Base-by-base conservation (phyloP, 495 filamentous ascomycete species). In the Neurospora pannonica region DNA sequence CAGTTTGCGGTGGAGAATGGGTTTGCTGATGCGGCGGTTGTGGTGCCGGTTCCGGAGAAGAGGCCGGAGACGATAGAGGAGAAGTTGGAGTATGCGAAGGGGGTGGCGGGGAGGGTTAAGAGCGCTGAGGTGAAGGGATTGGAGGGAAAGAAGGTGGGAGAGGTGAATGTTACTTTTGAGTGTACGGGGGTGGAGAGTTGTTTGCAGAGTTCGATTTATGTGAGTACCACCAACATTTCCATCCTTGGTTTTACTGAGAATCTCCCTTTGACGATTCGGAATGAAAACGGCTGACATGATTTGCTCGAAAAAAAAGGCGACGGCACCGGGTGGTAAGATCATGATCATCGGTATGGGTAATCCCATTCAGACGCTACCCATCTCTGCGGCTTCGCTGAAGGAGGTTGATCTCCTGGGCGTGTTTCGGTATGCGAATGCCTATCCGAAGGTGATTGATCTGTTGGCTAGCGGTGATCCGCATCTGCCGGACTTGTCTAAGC, bases 341-440 rank as follows among this genome's bases (percentile, higher is more conserved):
- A 89, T 97, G 83, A 87, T 97, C 73, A 92, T 98, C 71, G 95
- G 95, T n/a, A 97, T 98, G 94, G 95, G 95, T 28, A 92, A 87
- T 62, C 94, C 95, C 2, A 86, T 97, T 67, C 93, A 97, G 82
- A 97, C 93, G 0, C 84, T 97, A 5, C 95, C 94, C 5, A 89
- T 97, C 71, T 93, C 91, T 8, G 92, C 93, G 0, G 95, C 95
- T 0, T 92, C 94, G 6, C 85, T 97, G 36, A 89, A 93, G n/a
- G 95, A 98, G 83, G 91, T 98, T 11, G 95, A 98, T 83, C 87
- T 98, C 10, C 87, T 97, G 15, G 95, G 95, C 19, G 92, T 95
- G 3, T 98, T 98, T 81, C 87, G 95, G 38, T 98, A 98, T 75
- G 94, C 93, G 70, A 91, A 94, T 72, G 92, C 92, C 0, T 98